phyloP scores from a whole-genome alignment of 306 rosid species.

The Lagenaria siceraria region DNA sequence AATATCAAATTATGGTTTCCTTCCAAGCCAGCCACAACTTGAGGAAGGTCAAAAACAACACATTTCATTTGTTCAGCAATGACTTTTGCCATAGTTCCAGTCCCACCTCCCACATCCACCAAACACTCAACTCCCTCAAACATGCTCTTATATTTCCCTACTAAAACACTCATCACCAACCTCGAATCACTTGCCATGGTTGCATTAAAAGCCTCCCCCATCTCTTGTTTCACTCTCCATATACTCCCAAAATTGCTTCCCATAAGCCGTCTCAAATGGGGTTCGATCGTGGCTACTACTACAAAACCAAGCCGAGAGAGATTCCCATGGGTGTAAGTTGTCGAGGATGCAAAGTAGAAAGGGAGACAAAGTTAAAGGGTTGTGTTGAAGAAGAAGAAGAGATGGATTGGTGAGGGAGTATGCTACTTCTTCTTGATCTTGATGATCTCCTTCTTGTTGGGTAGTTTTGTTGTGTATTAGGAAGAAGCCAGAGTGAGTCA shows the following conservation, averaged over 20 bases:
- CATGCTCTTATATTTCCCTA: background rate
- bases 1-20: background rate
- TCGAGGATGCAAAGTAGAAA: background rate
- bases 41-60: background rate
- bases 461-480: background rate
- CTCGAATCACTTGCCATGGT: background rate
- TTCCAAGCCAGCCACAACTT: background rate
- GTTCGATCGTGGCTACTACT: background rate
- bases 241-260: background rate
- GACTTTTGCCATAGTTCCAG: background rate
- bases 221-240: background rate
- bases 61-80: background rate
- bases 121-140: background rate
- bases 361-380: background rate
- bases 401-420: background rate
- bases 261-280: background rate
- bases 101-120: background rate
- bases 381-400: background rate
- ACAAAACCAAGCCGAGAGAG: background rate
- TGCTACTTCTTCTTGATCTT: background rate
- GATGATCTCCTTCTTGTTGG: background rate
- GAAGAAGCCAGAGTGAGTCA: background rate
- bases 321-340: background rate
- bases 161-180: background rate
- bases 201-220: background rate